Base-by-base conservation (phyloP, 805 yeast genomes). In the Cyberlindnera mycetangii region DNA sequence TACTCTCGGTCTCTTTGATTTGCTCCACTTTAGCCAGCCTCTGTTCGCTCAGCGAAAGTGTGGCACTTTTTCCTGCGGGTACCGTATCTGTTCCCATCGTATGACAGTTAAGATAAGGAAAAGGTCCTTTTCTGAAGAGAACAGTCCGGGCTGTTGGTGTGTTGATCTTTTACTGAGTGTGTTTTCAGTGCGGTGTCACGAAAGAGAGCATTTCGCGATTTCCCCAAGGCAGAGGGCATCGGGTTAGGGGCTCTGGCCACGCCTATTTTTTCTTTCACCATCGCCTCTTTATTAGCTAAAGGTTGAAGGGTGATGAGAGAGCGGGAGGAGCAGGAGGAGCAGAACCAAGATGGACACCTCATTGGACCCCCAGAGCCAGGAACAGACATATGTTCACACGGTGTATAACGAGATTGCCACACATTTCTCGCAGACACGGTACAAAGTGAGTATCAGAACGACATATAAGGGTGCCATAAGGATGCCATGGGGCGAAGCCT, bases 371-470 rank as follows among this genome's bases (percentile, higher is more conserved):
- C 71, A 69, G 28, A 52, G 59, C 10, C 84, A 81, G 61, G 99
- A 93, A 59, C 79, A 82, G 38, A 74, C 74, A 40, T 83, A 78
- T 58, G 99, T 93, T 1, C 99, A 93, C 63, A 76, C 78, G n/a
- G 96, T 93, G 10, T 93, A 93, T 68, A 87, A 93, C 59, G 86
- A 85, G 47, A 93, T 93, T 22, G 98, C 99, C 0, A 55, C 82
- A 9, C 99, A 93, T 62, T 93, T 93, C 63, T 90, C 98, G 2
- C 84, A 84, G 54, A 93, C 99, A 0, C 66, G 99, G 38, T 93
- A 90, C 67, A 92, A 86, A 14, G 47, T 47, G 30, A 9, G 46
- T 14, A 32, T 24, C 8, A 8, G 28, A 12, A 17, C 17, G 4
- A 25, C n/a, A 7, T 30, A 9, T 30, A n/a, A n/a, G n/a, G n/a